Percentiles rank a stretch among this genome's conserved stretches.
These are phyloP conservation scores for Fusarium sp. DNA, from an alignment of 2,329 filamentous ascomycete species.

Conservation along the genomic window DNA sequence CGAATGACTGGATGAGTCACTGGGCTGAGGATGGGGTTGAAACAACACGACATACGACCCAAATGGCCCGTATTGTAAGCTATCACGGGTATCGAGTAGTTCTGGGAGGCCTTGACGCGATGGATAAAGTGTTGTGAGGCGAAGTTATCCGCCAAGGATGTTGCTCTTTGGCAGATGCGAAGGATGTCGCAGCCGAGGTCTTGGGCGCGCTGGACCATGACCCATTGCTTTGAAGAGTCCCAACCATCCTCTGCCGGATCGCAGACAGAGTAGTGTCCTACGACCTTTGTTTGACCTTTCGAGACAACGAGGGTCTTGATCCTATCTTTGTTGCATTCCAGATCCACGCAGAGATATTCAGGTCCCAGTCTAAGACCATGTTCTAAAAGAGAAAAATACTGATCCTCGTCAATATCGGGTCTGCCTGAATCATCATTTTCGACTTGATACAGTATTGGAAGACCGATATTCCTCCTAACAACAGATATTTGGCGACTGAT, in stretches of 20 bases:
- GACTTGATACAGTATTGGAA: conserved; percentile 1
- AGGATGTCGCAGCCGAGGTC: not conserved
- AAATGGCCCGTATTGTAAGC: conserved; percentile 6
- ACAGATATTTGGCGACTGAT: not conserved
- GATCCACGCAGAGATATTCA: conserved; percentile 3
- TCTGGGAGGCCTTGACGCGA: not conserved
- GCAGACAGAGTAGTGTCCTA: not conserved
- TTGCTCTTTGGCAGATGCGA: not conserved
- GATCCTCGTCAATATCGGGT: rapidly evolving
- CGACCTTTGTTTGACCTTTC: not conserved
- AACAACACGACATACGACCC: conserved; percentile 2
- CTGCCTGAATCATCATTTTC: rapidly evolving
- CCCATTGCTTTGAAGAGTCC: not conserved
- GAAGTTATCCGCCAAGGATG: conserved; percentile 3
- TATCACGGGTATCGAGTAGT: not conserved
- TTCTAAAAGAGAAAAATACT: not conserved
- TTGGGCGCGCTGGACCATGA: not conserved
- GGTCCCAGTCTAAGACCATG: not conserved
- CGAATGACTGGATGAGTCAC: conserved; percentile 1
- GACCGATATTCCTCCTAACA: not conserved
- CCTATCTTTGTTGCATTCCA: not conserved
- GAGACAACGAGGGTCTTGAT: not conserved
- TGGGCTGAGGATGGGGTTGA: conserved; percentile 1
- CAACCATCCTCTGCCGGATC: not conserved
- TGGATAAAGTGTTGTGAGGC: not conserved